A percentile compares a stretch with the other conserved stretches of the same genome.
These are phyloP conservation scores for Albifimbria verrucaria DNA, from an alignment of 2,329 filamentous ascomycete species.

Conservation along the genomic window DNA sequence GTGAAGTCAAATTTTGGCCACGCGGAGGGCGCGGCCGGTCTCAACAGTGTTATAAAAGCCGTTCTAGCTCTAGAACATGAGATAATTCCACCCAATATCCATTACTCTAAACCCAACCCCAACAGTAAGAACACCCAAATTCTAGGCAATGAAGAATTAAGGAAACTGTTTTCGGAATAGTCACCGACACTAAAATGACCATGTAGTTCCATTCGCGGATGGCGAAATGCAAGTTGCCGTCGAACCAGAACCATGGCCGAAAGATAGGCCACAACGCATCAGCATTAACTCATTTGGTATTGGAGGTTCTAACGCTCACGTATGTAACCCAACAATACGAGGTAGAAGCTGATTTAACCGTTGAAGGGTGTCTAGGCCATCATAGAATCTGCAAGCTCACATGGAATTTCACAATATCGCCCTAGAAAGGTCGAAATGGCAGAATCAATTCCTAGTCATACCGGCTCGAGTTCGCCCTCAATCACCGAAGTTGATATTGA, in stretches of 20 bases:
- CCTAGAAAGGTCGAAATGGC: neutral
- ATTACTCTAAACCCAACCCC: slow-evolving; percentile 15
- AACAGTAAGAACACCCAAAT: slow-evolving; percentile 10
- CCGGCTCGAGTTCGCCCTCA: no score
- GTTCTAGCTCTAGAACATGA: slow-evolving; percentile 11
- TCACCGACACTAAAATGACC: neutral
- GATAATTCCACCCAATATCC: slow-evolving; percentile 16
- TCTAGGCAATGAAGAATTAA: neutral
- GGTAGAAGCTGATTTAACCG: no score
- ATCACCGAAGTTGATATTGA: no score
- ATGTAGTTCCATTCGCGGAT: slow-evolving; percentile 11
- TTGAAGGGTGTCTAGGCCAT: no score
- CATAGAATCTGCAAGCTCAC: neutral
- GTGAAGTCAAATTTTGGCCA: slow-evolving; percentile 19
- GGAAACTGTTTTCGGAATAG: neutral
- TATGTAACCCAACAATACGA: neutral
- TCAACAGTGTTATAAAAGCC: slow-evolving; percentile 14
- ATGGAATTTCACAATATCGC: neutral
- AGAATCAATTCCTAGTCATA: neutral
- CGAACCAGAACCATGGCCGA: slow-evolving; percentile 9
- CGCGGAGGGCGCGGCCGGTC: slow-evolving; percentile 13
- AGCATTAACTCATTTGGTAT: slow-evolving; percentile 13
- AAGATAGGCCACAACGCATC: slow-evolving; percentile 4
- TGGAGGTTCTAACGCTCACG: slow-evolving; percentile 8
- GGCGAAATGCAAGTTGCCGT: slow-evolving; percentile 31